Percentiles rank a stretch among this genome's conserved stretches.
These are phyloP conservation scores for Onygenales sp. DNA, from an alignment of 2,329 filamentous ascomycete genomes.

Conservation along the genomic window DNA sequence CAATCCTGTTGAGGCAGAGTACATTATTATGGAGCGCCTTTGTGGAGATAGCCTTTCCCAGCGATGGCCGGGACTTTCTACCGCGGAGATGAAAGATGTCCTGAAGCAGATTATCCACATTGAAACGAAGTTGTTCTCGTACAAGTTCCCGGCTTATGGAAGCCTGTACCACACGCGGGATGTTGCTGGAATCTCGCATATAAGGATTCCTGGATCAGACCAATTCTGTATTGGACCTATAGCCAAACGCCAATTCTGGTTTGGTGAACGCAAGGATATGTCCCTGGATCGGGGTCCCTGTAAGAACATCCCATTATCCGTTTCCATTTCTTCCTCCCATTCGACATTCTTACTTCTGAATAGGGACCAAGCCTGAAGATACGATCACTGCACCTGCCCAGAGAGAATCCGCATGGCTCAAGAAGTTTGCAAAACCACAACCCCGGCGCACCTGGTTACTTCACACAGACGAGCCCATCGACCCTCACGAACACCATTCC, in stretches of 20 bases:
- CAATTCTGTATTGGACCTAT: slow-evolving; percentile 21
- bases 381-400: slow-evolving; percentile 18
- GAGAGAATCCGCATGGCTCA: slow-evolving; percentile 16
- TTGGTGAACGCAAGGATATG: slow-evolving; percentile 16
- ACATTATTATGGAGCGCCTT: slow-evolving; percentile 35
- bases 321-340: neutral
- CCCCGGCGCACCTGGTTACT: slow-evolving; percentile 20
- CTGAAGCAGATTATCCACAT: slow-evolving; percentile 19
- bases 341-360: neutral
- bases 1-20: slow-evolving; percentile 33
- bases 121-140: slow-evolving; percentile 18
- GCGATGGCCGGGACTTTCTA: slow-evolving; percentile 18
- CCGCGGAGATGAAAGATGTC: slow-evolving; percentile 16
- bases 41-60: slow-evolving; percentile 23
- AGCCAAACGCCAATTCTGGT: slow-evolving; percentile 20
- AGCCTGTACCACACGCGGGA: slow-evolving; percentile 19
- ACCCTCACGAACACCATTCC: slow-evolving; percentile 15
- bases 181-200: slow-evolving; percentile 8
- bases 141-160: slow-evolving; percentile 19
- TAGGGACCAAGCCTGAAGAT: slow-evolving; percentile 9
- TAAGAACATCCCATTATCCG: slow-evolving; percentile 6
- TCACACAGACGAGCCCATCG: slow-evolving; percentile 16
- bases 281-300: slow-evolving; percentile 19
- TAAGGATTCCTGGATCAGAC: slow-evolving; percentile 9
- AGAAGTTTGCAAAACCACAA: slow-evolving; percentile 16